These are phyloP conservation scores for Baudoinia panamericana DNA, from an alignment of 495 filamentous ascomycete genomes.

Conservation along the genomic window DNA sequence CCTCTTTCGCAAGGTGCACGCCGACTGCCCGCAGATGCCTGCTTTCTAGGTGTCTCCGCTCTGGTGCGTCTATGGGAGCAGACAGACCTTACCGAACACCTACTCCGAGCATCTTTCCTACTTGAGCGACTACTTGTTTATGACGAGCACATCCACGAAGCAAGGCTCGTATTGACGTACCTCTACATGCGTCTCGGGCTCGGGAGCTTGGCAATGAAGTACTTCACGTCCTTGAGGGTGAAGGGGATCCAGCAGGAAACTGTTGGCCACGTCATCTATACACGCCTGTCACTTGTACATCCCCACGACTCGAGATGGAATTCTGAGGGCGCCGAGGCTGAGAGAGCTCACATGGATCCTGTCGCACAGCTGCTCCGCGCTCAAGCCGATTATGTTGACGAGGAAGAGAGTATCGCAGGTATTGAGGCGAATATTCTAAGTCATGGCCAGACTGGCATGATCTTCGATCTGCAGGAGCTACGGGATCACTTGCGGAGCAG, in stretches of 20 bases:
- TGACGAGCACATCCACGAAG: constrained; percentile 13
- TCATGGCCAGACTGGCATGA: constrained; percentile 15
- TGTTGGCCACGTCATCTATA: constrained; percentile 19
- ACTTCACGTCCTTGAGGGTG: constrained; percentile 15
- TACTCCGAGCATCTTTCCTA: constrained; percentile 13
- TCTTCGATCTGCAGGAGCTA: constrained; percentile 18
- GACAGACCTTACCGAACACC: neutral
- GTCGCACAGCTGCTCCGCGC: constrained; percentile 1
- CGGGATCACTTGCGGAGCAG: constrained; percentile 7
- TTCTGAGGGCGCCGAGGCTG: neutral
- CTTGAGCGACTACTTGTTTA: constrained; percentile 11
- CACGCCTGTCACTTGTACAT: constrained; percentile 16
- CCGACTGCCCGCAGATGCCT: constrained; percentile 4
- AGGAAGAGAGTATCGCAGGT: constrained; percentile 13
- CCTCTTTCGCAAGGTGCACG: neutral
- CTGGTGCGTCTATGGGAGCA: constrained; percentile 7
- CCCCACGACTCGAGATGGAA: constrained; percentile 3
- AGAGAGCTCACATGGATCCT: too few species aligned
- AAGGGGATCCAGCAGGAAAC: constrained; percentile 22
- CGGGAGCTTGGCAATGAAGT: constrained; percentile 12
- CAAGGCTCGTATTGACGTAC: constrained; percentile 12
- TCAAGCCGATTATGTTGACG: constrained; percentile 5
- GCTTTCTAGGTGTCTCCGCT: constrained; percentile 17
- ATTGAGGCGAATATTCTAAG: constrained; percentile 10
- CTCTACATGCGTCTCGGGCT: constrained; percentile 20